Evolutionary conservation across 2,329 filamentous ascomycete genomes (phyloP).

Genomic region (Colletotrichum musae): DNA sequence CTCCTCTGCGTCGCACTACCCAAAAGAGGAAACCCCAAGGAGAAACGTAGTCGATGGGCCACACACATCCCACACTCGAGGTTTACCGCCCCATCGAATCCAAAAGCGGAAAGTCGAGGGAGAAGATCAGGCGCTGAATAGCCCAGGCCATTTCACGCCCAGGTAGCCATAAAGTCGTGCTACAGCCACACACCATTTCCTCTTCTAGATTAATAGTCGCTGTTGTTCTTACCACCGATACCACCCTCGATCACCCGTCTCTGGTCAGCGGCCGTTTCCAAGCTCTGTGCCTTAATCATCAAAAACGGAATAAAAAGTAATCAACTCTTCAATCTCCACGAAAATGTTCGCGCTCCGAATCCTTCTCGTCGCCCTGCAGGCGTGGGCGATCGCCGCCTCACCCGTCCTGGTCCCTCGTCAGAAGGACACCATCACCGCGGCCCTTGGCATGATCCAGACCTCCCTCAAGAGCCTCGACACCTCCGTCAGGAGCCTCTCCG

Average conservation of each 20-base stretch:
- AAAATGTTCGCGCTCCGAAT: slow-evolving; percentile 26
- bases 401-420: slow-evolving; percentile 23
- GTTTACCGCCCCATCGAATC: slow-evolving; percentile 14
- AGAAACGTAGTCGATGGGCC: slow-evolving; percentile 31
- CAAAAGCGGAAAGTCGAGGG: slow-evolving; percentile 19
- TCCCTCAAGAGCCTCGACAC: slow-evolving; percentile 34
- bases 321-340: background rate
- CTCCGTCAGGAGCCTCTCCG: slow-evolving; percentile 23
- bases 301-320: too few relatives aligned
- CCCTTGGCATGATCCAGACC: slow-evolving; percentile 22
- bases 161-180: slow-evolving; percentile 33
- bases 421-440: slow-evolving; percentile 25
- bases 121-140: slow-evolving; percentile 21
- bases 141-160: background rate
- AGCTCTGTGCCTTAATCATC: background rate
- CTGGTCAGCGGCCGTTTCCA: background rate
- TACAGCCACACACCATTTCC: slow-evolving; percentile 13
- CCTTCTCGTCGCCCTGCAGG: slow-evolving; percentile 33
- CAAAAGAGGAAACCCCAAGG: slow-evolving; percentile 23
- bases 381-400: slow-evolving; percentile 34
- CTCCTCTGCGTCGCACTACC: slow-evolving; percentile 31
- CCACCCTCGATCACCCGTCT: background rate
- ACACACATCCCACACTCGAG: slow-evolving; percentile 26
- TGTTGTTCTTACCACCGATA: slow-evolving; percentile 16
- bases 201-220: slow-evolving; percentile 1